Conservation (phyloP, 2,329 filamentous ascomycete genomes). For the Cladosporium oxysporum region DNA sequence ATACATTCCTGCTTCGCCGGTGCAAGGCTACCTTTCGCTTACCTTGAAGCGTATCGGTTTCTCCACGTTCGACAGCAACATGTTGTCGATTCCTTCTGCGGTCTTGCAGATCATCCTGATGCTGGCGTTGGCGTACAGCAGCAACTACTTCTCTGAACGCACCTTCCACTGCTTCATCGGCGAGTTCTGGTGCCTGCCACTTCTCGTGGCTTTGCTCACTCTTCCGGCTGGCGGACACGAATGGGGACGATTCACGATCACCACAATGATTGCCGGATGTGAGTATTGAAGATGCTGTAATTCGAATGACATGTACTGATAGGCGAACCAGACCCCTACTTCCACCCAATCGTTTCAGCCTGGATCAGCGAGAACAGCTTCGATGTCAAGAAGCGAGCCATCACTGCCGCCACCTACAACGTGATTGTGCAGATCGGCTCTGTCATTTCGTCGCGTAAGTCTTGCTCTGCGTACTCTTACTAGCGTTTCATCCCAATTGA, state of each 20-base stretch:
- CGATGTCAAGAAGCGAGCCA: constrained; percentile 57
- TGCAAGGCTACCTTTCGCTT: constrained; percentile 34
- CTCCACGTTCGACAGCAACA: constrained; percentile 44
- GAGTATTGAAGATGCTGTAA: constrained; percentile 33
- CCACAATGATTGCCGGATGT: constrained; percentile 40
- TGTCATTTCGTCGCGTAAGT: constrained; percentile 17
- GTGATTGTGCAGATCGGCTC: constrained; percentile 22
- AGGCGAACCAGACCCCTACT: constrained; percentile 45
- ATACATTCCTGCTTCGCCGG: constrained; percentile 41
- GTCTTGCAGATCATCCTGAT: constrained; percentile 53
- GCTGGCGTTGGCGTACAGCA: constrained; percentile 54
- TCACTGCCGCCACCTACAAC: constrained; percentile 45
- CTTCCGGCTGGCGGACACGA: constrained; percentile 39
- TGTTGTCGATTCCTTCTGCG: constrained; percentile 44
- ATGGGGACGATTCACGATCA: constrained; percentile 43
- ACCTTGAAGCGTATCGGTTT: constrained; percentile 23
- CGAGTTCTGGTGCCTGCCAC: constrained; percentile 45
- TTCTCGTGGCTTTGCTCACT: constrained; percentile 41
- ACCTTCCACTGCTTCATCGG: constrained; percentile 51
- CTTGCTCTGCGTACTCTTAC: neutral
- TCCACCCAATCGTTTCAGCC: constrained; percentile 61
- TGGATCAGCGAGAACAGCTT: constrained; percentile 65
- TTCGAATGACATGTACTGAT: constrained; percentile 37
- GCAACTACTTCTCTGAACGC: constrained; percentile 53
- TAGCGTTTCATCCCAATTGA: neutral